phyloP scores from a whole-genome alignment of 441 rosid genomes.

The Croton laevigatus region DNA sequence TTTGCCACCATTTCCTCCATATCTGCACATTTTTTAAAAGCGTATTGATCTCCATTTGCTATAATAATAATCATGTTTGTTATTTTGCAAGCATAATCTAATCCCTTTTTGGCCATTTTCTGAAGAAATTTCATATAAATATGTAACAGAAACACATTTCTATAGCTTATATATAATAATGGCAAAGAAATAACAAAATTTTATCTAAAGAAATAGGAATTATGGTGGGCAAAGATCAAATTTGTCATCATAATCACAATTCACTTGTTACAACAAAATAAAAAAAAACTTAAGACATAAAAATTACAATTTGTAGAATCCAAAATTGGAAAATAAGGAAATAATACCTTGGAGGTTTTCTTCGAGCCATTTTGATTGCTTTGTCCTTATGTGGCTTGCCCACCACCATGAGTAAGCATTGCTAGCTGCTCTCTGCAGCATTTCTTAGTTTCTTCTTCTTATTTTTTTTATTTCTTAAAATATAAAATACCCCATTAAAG shows the following conservation, averaged over 20 bases:
- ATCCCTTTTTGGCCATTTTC: neutral
- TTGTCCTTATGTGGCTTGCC: conserved; percentile 96
- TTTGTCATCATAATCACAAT: too few species aligned
- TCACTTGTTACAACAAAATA: too few species aligned
- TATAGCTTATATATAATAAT: too few species aligned
- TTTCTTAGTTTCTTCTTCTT: too few species aligned
- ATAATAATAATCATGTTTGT: neutral
- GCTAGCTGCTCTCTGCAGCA: conserved; percentile 93
- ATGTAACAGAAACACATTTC: neutral
- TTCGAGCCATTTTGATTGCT: conserved; percentile 98
- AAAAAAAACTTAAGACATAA: neutral
- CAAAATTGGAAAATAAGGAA: neutral
- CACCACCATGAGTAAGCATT: conserved; percentile 99
- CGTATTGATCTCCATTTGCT: neutral
- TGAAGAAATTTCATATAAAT: neutral
- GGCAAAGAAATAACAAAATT: neutral
- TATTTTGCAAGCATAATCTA: neutral
- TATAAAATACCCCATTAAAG: conserved; percentile 5
- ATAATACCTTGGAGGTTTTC: conserved; percentile 74
- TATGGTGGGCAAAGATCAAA: too few species aligned
- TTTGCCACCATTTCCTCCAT: conserved; percentile 68
- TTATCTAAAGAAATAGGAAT: neutral
- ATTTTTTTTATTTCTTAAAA: conserved; percentile 11
- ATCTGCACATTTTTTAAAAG: conserved; percentile 39
- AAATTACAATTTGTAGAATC: too few species aligned